Percentiles rank a stretch among this genome's conserved stretches.
These are phyloP conservation scores for Sarcodon aspratus DNA, from an alignment of 768 basidiomycete species.

Conservation along the genomic window DNA sequence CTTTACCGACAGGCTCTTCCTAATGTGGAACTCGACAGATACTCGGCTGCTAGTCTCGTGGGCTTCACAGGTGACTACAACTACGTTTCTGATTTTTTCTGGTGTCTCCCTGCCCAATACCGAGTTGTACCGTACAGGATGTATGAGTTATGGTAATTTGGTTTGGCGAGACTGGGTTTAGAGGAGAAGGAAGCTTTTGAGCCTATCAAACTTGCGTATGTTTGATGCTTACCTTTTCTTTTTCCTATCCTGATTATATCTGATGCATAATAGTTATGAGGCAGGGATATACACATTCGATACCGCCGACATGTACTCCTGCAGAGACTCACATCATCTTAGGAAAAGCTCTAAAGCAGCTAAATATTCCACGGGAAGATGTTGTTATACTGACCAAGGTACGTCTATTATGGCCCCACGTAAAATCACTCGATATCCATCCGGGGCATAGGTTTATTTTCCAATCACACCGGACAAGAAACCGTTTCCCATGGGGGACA, in stretches of 20 bases:
- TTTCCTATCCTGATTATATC: background rate
- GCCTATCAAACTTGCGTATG: conserved; percentile 29
- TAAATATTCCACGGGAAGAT: conserved; percentile 29
- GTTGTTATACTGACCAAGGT: conserved; percentile 38
- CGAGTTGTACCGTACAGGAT: conserved; percentile 13
- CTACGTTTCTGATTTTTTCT: too few relatives aligned
- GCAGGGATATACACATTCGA: conserved; percentile 27
- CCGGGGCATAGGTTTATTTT: conserved; percentile 8
- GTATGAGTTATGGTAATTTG: conserved; percentile 20
- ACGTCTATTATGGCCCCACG: background rate
- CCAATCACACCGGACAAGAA: conserved; percentile 4
- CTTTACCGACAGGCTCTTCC: too few relatives aligned
- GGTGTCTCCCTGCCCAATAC: too few relatives aligned
- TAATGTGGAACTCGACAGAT: too few relatives aligned
- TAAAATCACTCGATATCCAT: conserved; percentile 8
- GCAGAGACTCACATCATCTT: conserved; percentile 27
- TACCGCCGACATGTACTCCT: conserved; percentile 26
- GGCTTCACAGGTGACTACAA: too few relatives aligned
- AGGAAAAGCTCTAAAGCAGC: conserved; percentile 31
- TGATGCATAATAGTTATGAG: conserved; percentile 18
- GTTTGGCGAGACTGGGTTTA: conserved; percentile 26
- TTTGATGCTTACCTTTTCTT: background rate
- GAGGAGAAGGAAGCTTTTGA: conserved; percentile 22
- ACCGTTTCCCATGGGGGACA: conserved; percentile 5
- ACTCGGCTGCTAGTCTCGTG: too few relatives aligned